Evolutionary conservation across 169 alveolate species (phyloP), one percentile per base, ranked within the genome.

Genomic region (Cyclospora cayetanensis): DNA sequence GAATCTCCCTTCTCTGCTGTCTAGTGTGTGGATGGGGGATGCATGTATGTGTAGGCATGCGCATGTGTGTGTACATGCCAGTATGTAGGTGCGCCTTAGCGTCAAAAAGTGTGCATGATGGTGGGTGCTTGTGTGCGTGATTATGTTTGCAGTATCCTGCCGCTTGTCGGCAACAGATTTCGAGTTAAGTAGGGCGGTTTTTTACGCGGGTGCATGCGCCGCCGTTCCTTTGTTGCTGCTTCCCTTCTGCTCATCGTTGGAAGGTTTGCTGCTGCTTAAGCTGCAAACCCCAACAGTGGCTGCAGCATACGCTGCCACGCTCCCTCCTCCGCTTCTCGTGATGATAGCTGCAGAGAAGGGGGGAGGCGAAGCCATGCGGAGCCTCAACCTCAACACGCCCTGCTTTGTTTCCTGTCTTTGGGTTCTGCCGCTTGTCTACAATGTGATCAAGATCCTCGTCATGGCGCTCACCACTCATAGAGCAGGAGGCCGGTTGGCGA

Each of bases 341-440:
- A 12, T 60, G 72, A 2, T 60, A 0, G 35, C 25, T 25, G 35
- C 31, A 12, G n/a, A 12, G 35, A 0, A 34, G 35, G 72, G 72
- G 31, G 15, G 55, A 7, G 15, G 55, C 55, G 15, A 15, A 7
- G 15, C 22, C 55, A 46, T 7, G 22, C 7, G 55, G 22, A 46
- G 55, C 55, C 2, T 50, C 2, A 50, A n/a, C 1, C 12, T n/a
- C 12, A n/a, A 50, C 0, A 50, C 63, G 63, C 72, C 72, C 35
- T 15, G 0, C 72, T 20, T 12, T 2, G 72, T 60, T 15, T 60
- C 37, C 39, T n/a, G n/a, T 1, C 29, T 79, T 0, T 79, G 89
- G 89, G 50, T 79, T 22, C 53, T 79, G 72, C 89, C 89, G 15
- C 89, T 79, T 34, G 72, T 29, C 22, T 79, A 79, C 31, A 79